Evolutionary conservation across 345 rosid genomes (phyloP).

Genomic region (Ceriops zippeliana): DNA sequence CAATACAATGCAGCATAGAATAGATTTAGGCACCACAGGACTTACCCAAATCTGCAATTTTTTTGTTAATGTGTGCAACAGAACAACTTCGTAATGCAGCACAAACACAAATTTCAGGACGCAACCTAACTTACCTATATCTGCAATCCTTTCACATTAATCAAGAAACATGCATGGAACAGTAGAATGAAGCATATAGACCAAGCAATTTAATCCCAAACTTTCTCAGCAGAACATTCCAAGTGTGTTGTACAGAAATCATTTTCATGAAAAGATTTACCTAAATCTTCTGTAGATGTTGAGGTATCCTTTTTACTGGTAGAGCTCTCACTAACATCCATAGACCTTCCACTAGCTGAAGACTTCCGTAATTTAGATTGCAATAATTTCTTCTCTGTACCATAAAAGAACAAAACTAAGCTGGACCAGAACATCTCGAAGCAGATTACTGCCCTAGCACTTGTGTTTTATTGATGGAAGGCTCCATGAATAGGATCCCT

Average conservation of each 20-base stretch:
- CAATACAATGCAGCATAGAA: no score
- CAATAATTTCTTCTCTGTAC: slow-evolving; percentile 85
- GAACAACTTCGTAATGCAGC: no score
- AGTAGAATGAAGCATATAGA: no score
- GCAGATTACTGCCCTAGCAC: no score
- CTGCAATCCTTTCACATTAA: no score
- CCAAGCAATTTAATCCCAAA: no score
- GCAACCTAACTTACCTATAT: no score
- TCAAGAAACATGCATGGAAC: no score
- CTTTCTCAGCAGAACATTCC: no score
- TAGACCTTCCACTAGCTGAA: slow-evolving; percentile 50
- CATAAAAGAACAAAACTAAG: slow-evolving; percentile 2
- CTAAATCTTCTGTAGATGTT: slow-evolving; percentile 87
- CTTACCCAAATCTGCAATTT: slow-evolving; percentile 55
- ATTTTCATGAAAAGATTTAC: slow-evolving; percentile 29
- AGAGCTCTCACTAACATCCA: slow-evolving; percentile 37
- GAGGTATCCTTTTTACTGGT: slow-evolving; percentile 52
- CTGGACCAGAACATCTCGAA: slow-evolving; percentile 4
- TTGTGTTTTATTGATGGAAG: no score
- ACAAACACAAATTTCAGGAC: no score
- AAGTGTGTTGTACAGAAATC: neutral
- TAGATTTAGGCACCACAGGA: neutral
- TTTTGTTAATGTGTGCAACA: no score
- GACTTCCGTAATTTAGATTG: slow-evolving; percentile 83
- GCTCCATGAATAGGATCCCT: neutral